Evolutionary conservation across 1,284 basidiomycete genomes (phyloP).

Genomic region (Cystobasidium slooffiae): DNA sequence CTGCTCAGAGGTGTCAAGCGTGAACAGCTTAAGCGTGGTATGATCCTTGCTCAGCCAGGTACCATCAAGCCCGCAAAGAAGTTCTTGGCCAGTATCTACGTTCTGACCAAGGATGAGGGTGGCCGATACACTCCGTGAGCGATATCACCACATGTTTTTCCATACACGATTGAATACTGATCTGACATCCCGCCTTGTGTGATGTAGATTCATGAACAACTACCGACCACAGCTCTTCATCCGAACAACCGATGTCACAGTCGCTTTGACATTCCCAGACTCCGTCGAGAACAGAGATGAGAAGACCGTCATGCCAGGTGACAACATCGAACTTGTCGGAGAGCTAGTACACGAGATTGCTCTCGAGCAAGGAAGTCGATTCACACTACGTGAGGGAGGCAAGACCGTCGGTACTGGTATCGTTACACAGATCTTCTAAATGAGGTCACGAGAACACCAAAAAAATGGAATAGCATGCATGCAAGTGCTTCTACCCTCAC

Average conservation of each 20-base stretch:
- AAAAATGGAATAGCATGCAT: background rate
- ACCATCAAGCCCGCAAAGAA: conserved; percentile 94
- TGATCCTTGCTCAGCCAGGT: conserved; percentile 86
- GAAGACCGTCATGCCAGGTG: conserved; percentile 92
- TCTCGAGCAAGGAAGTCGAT: conserved; percentile 88
- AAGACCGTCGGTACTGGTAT: conserved; percentile 64
- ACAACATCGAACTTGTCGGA: conserved; percentile 93
- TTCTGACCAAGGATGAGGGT: conserved; percentile 96
- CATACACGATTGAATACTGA: background rate
- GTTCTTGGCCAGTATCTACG: conserved; percentile 88
- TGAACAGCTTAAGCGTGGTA: conserved; percentile 92
- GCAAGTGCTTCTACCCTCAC: background rate
- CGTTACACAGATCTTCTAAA: conserved; percentile 26
- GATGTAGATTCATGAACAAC: conserved; percentile 78
- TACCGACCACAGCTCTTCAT: conserved; percentile 97
- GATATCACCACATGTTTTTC: no score
- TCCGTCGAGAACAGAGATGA: conserved; percentile 61
- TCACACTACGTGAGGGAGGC: conserved; percentile 96
- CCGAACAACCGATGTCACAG: conserved; percentile 93
- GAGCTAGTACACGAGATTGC: conserved; percentile 86
- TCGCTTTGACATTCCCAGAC: conserved; percentile 81
- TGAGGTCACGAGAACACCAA: background rate
- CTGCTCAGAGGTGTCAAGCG: conserved; percentile 96
- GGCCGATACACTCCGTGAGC: conserved; percentile 84
- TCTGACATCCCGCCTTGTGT: background rate